phyloP scores from a whole-genome alignment of 2,329 filamentous ascomycete species.

The Alternaria dauci region DNA sequence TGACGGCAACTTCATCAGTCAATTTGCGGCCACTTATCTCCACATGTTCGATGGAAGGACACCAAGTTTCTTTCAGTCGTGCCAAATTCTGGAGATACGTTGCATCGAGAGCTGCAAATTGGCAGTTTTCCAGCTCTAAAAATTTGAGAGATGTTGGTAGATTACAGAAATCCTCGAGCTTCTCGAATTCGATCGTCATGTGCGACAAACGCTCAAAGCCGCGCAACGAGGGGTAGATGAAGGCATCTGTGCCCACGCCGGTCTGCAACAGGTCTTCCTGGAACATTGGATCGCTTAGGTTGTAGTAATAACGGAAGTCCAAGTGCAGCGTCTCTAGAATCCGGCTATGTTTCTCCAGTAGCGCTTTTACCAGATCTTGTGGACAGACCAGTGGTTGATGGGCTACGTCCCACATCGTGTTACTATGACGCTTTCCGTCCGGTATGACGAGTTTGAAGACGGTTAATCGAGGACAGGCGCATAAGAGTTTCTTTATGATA shows the following conservation, averaged over 20 bases:
- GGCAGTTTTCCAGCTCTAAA: not conserved
- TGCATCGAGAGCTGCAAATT: not conserved
- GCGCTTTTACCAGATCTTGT: slow-evolving; percentile 9
- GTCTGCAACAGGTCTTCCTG: not conserved
- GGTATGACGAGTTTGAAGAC: not conserved
- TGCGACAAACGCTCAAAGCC: slow-evolving; percentile 2
- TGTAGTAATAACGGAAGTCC: not conserved
- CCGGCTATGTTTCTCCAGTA: slow-evolving; percentile 4
- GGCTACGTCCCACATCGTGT: not conserved
- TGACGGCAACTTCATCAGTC: not conserved
- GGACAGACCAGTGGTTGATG: slow-evolving; percentile 5
- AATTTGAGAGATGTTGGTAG: not conserved
- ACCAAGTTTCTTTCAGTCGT: slow-evolving; percentile 4
- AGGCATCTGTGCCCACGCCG: not conserved
- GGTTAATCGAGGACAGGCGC: not conserved
- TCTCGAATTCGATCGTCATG: slow-evolving; percentile 7
- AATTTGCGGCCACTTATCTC: not conserved
- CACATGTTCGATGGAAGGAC: slow-evolving; percentile 3
- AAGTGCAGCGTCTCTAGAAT: slow-evolving; percentile 7
- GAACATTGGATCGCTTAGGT: not conserved
- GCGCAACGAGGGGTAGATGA: not conserved
- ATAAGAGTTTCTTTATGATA: slow-evolving; percentile 3
- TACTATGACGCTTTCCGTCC: not conserved
- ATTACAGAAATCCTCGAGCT: not conserved
- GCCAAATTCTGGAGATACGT: not conserved